Base-by-base conservation (phyloP, 352 stramenopile genomes). In the Globisporangium radiosum region DNA sequence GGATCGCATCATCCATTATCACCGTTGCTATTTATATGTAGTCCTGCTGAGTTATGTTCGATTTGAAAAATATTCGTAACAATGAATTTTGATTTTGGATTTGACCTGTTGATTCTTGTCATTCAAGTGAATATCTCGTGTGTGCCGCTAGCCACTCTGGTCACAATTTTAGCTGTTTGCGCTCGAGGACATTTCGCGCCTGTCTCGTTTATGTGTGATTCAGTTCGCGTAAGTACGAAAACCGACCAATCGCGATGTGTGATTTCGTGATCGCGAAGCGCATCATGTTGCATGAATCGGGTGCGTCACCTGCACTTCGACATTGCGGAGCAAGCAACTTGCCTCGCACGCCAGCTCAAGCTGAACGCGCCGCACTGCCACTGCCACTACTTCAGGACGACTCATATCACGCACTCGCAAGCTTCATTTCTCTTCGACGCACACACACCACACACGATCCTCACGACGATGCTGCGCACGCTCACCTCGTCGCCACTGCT, bases 401-500 rank as follows among this genome's bases (percentile, higher is more conserved):
- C n/a, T 14, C 43, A 47, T 10, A n/a, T 47, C 43, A 10, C 43
- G 43, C 11, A 47, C 43, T 9, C 7, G 7, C 8, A 13, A 9
- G 43, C 43, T n/a, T 14, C 14, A 11, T 47, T 47, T 11, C 43
- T 47, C 43, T 47, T 47, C 43, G 14, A 14, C 43, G 39, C 42
- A 45, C 42, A 45, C 7, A 14, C 42, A 45, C n/a, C 39, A 59
- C 64, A 51, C 58, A 59, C 40, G 49, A 17, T 17, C 48, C 33
- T 40, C 19, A 55, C 14, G 25, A 58, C 38, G 7, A 73, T 76
- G 69, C 66, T 68, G 43, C 69, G 69, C 53, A 51, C 63, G 3
- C 38, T 77, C 2, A 70, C 68, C 37, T 60, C 49, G 49, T 54
- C 49, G 10, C 72, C 62, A 13, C 56, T 75, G 33, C 56, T 76